These are phyloP conservation scores for Blastomyces parvus DNA, from an alignment of 2,329 filamentous ascomycete species.

Conservation along the genomic window DNA sequence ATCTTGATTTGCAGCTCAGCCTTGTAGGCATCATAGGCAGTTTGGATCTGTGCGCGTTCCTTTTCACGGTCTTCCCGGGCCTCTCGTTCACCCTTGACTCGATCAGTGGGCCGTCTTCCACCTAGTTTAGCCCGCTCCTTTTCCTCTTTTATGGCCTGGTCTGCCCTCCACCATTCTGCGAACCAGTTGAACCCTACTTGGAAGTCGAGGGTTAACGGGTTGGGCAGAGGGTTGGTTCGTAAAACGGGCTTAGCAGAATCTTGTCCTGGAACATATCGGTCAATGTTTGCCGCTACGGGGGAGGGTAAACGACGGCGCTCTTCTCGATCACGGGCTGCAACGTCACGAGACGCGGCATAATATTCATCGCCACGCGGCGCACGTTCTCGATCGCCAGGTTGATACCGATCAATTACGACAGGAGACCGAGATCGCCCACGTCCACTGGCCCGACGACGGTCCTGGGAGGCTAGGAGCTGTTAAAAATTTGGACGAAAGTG, in stretches of 20 bases:
- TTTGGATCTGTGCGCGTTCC: slow-evolving; percentile 54
- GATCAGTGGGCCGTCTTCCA: slow-evolving; percentile 44
- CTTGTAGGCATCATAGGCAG: slow-evolving; percentile 57
- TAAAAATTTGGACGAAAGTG: not conserved
- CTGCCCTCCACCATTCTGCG: slow-evolving; percentile 58
- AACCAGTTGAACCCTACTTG: slow-evolving; percentile 61
- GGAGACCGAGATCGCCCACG: slow-evolving; percentile 52
- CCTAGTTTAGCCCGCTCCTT: slow-evolving; percentile 53
- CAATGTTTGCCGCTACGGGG: slow-evolving; percentile 49
- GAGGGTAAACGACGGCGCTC: slow-evolving; percentile 50
- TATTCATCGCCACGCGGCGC: slow-evolving; percentile 47
- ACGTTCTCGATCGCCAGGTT: slow-evolving; percentile 45
- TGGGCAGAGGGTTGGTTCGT: slow-evolving; percentile 49
- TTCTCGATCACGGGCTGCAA: slow-evolving; percentile 45
- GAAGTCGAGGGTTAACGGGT: slow-evolving; percentile 54
- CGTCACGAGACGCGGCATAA: slow-evolving; percentile 38
- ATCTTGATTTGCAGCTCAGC: slow-evolving; percentile 59
- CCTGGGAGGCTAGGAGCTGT: slow-evolving; percentile 25
- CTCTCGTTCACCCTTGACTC: slow-evolving; percentile 53
- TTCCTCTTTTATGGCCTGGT: slow-evolving; percentile 55
- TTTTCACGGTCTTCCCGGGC: slow-evolving; percentile 53
- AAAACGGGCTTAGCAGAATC: slow-evolving; percentile 45
- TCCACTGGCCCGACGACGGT: slow-evolving; percentile 36
- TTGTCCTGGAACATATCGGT: slow-evolving; percentile 56
- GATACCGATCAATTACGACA: slow-evolving; percentile 53